phyloP scores from a whole-genome alignment of 192 early-diverging fungal genomes.

The Coemansia sp. region DNA sequence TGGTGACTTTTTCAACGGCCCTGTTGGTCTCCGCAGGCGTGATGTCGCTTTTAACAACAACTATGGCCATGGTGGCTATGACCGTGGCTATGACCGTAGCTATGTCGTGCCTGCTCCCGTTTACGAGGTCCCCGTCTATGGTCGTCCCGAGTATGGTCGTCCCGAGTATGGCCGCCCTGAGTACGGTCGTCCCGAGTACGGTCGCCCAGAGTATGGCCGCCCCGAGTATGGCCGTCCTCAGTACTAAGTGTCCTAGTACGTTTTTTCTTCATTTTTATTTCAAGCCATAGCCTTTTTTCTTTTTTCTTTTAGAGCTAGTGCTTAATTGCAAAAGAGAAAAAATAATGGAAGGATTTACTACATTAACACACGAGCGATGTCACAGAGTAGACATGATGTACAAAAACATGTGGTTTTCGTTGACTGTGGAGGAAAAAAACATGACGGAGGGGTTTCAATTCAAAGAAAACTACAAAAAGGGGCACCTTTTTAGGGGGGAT shows the following conservation, averaged over 20 bases:
- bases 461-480: not conserved
- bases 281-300: not conserved
- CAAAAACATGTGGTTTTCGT: not conserved
- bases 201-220: not conserved
- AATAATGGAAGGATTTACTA: not conserved
- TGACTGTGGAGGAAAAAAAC: not conserved
- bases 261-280: not conserved
- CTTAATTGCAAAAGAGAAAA: slow-evolving; percentile 7
- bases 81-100: not conserved
- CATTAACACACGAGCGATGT: not conserved
- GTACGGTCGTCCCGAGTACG: not conserved
- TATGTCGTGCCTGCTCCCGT: slow-evolving; percentile 9
- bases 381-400: too few species aligned
- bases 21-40: slow-evolving; percentile 16
- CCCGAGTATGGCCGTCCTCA: slow-evolving; percentile 3
- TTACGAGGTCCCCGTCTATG: slow-evolving; percentile 18
- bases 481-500: not conserved
- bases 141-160: slow-evolving; percentile 1
- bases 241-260: not conserved
- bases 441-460: not conserved
- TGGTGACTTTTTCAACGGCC: slow-evolving; percentile 18
- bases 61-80: slow-evolving; percentile 17
- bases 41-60: slow-evolving; percentile 36
- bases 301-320: not conserved
- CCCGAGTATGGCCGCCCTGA: slow-evolving; percentile 7